Evolutionary conservation across 345 rosid genomes (phyloP), one percentile per base, ranked within the genome.

Genomic region (Conringia planisiliqua): DNA sequence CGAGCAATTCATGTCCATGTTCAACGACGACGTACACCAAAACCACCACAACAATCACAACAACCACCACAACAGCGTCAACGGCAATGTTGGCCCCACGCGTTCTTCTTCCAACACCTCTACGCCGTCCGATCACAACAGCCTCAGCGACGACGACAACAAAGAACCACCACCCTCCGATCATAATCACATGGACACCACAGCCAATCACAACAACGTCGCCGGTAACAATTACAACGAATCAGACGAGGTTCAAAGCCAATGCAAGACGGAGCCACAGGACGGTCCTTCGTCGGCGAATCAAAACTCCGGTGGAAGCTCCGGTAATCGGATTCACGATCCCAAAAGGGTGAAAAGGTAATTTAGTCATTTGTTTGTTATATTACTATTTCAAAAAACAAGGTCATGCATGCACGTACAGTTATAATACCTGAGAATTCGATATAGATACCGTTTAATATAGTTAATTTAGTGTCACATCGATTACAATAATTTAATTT

Each of bases 261-360:
- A 82, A 29, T 79, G 90, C 82, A 67, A 82, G 59, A 69, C 68
- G 38, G 79, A 76, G 36, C 73, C 71, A 35, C 71, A 77, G 5
- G 81, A 73, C 32, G 76, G 75, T 46, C 22, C 78, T 1, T 47
- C 82, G 17, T 42, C 82, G 39, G 48, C 78, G 14, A 58, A 76
- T 56, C 57, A 77, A 59, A 59, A 79, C 67, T 66, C 81, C 62
- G 24, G 69, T 6, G 77, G 24, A 60, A 63, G 73, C 57, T 79
- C 88, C 27, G 46, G 74, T 4, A 87, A 83, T 18, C 73, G 86
- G 52, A 84, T 85, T 57, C 38, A 78, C 16, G 98, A 93, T 72
- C 97, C 97, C 3, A 93, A 90, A 74, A 82, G 98, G 72, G 98
- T 90, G 1, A 93, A 93, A 80, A 93, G 98, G 97, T 90, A 85